Conservation (phyloP, 2,329 filamentous ascomycete genomes). For the Whalleya microplaca region DNA sequence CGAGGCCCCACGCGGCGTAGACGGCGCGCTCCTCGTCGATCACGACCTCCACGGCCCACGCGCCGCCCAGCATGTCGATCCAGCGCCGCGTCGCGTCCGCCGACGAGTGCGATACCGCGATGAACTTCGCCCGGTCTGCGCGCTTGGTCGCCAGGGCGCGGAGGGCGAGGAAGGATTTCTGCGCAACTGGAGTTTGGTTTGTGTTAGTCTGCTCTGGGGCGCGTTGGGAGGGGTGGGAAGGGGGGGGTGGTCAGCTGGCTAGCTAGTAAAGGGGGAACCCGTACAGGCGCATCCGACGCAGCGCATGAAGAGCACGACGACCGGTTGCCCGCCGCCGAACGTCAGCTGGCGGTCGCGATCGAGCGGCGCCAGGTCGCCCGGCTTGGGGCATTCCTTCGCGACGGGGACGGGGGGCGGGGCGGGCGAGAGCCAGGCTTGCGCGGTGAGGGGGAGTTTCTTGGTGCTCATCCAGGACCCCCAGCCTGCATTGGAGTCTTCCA, state of each 20-base stretch:
- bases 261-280: conserved; percentile 26
- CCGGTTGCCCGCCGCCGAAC: conserved; percentile 48
- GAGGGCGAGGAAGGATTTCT: conserved; percentile 60
- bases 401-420: conserved; percentile 54
- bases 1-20: conserved; percentile 64
- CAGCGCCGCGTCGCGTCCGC: conserved; percentile 58
- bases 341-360: conserved; percentile 50
- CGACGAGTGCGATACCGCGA: conserved; percentile 64
- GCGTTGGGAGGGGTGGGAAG: background rate
- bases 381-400: conserved; percentile 46
- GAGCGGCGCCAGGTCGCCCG: conserved; percentile 52
- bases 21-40: conserved; percentile 60
- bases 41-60: conserved; percentile 59
- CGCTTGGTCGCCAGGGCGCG: conserved; percentile 58
- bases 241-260: background rate
- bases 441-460: conserved; percentile 54
- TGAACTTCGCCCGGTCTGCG: conserved; percentile 52
- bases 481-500: conserved; percentile 30
- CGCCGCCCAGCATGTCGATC: conserved; percentile 60
- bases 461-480: conserved; percentile 53
- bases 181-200: conserved; percentile 47
- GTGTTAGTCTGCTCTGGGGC: conserved; percentile 5
- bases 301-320: conserved; percentile 56
- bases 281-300: conserved; percentile 61
- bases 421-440: conserved; percentile 57